A percentile compares a stretch with the other conserved stretches of the same genome.
phyloP scores from a whole-genome alignment of 345 rosid species.

The Citrus trifoliata region DNA sequence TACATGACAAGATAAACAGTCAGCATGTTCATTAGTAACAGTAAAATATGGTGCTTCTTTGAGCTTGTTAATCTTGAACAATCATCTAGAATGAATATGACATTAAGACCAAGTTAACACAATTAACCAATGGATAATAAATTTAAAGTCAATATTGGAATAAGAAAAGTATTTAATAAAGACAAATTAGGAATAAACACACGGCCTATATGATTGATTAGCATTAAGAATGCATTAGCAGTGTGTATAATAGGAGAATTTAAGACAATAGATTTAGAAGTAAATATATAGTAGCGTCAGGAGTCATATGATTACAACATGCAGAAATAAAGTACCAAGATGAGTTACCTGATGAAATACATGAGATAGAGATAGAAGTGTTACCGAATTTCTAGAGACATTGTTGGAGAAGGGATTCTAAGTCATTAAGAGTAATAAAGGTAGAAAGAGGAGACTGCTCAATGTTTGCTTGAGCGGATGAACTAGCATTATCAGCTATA shows the following conservation, averaged over 20 bases:
- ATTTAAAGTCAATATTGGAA: conserved; percentile 6
- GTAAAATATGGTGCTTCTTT: no score
- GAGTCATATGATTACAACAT: not conserved
- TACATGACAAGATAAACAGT: not conserved
- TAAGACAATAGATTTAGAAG: no score
- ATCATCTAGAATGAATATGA: not conserved
- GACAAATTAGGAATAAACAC: no score
- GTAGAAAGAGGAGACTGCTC: no score
- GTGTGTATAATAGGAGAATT: no score
- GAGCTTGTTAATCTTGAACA: no score
- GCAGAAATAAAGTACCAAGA: no score
- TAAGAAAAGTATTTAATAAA: not conserved
- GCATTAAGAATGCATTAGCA: no score
- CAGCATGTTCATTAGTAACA: not conserved
- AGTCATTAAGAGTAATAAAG: no score
- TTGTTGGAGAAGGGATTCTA: no score
- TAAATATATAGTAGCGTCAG: not conserved
- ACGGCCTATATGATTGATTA: not conserved
- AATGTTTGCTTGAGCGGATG: no score
- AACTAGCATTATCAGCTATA: no score
- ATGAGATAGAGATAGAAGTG: not conserved
- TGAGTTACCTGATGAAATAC: not conserved
- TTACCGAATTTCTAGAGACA: not conserved
- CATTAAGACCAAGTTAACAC: not conserved
- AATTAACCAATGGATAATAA: conserved; percentile 4